Evolutionary conservation across 306 rosid genomes (phyloP).

Genomic region (Lathyrus sativus): DNA sequence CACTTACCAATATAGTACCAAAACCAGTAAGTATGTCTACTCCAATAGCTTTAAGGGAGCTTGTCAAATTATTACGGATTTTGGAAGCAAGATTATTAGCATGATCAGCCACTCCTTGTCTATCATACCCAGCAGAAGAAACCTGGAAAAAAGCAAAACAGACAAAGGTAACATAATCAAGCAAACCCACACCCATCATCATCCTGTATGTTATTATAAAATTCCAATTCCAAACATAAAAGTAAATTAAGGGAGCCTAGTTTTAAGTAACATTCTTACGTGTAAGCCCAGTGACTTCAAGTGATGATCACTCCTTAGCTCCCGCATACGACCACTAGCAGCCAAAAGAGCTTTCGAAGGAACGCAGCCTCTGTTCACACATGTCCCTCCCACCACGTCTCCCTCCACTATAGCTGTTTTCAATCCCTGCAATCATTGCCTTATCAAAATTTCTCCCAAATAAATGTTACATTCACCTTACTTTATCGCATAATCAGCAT

Average conservation of each 20-base stretch:
- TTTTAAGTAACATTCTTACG: slow-evolving; percentile 45
- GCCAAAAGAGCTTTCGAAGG: slow-evolving; percentile 99
- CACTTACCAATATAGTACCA: slow-evolving; percentile 81
- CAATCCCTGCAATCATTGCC: slow-evolving; percentile 65
- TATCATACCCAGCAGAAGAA: slow-evolving; percentile 81
- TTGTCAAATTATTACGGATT: slow-evolving; percentile 86
- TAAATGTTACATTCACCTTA: not conserved
- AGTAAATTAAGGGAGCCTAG: not conserved
- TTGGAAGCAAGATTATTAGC: slow-evolving; percentile 95
- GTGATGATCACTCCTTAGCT: slow-evolving; percentile 84
- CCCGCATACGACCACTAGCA: slow-evolving; percentile 97
- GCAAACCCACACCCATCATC: not conserved
- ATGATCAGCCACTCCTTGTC: slow-evolving; percentile 99
- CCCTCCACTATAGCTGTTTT: slow-evolving; percentile 96
- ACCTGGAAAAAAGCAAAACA: slow-evolving; percentile 54
- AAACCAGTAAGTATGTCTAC: slow-evolving; percentile 92
- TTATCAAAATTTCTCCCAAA: slow-evolving; percentile 12
- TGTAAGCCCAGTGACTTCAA: slow-evolving; percentile 89
- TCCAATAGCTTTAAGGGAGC: slow-evolving; percentile 92
- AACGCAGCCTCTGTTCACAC: slow-evolving; percentile 97
- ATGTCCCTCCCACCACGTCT: slow-evolving; percentile 95
- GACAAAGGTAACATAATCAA: slow-evolving; percentile 10
- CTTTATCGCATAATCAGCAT: not conserved
- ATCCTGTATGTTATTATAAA: not conserved
- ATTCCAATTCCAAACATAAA: not conserved